phyloP scores from a whole-genome alignment of 169 alveolate genomes.

The Babesia bovis region DNA sequence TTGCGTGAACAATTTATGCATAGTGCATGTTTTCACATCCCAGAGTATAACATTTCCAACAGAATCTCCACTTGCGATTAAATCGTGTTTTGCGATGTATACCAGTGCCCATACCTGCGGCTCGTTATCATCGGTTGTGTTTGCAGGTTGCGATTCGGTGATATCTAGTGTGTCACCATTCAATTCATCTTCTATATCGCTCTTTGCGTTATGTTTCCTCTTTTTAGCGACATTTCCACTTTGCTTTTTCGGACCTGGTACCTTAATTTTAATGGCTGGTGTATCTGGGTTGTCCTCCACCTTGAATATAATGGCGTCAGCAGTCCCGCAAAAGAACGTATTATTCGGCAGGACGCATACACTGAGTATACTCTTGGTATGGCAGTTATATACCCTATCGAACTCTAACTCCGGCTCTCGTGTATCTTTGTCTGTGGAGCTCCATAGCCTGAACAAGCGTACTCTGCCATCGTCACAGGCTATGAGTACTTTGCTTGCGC shows the following conservation, averaged over 20 bases:
- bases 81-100: conserved; percentile 20
- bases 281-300: not conserved
- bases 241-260: conserved; percentile 23
- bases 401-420: conserved; percentile 34
- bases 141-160: conserved; percentile 2
- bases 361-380: conserved; percentile 56
- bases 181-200: not conserved
- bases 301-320: conserved; percentile 48
- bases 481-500: conserved; percentile 27
- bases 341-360: conserved; percentile 51
- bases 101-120: conserved; percentile 58
- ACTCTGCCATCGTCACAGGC: conserved; percentile 67
- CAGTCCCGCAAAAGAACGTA: conserved; percentile 63
- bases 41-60: conserved; percentile 59
- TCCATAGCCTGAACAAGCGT: conserved; percentile 51
- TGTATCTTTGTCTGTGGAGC: conserved; percentile 1
- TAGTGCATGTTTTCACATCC: conserved; percentile 55
- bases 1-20: conserved; percentile 54
- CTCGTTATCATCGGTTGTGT: conserved; percentile 2
- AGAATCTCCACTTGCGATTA: conserved; percentile 65
- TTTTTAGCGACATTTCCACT: not conserved
- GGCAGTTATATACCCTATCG: conserved; percentile 52
- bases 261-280: conserved; percentile 27
- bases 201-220: conserved; percentile 9
- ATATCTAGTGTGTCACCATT: not conserved